These are phyloP conservation scores for Nakazawaea wickerhamii DNA, from an alignment of 805 yeast species.

Conservation along the genomic window DNA sequence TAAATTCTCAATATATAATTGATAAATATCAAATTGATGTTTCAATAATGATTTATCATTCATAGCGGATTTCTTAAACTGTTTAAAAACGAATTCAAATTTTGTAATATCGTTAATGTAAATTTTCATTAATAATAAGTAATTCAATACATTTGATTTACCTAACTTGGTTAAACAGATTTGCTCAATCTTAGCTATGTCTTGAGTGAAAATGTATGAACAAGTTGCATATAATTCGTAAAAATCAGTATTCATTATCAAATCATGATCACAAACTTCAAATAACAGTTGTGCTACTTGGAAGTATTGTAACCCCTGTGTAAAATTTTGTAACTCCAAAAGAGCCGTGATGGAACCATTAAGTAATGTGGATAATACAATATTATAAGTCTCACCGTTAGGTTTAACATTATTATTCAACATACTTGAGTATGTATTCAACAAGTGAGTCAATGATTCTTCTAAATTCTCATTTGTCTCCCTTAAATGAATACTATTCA, in stretches of 20 bases:
- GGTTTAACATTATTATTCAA: conserved; percentile 53
- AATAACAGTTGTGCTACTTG: conserved; percentile 46
- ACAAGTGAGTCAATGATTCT: conserved; percentile 52
- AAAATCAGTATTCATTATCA: not conserved
- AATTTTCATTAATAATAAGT: conserved; percentile 4
- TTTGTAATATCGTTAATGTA: conserved; percentile 24
- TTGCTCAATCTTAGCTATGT: not conserved
- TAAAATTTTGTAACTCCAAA: conserved; percentile 25
- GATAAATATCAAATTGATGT: conserved; percentile 44
- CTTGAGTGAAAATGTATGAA: not conserved
- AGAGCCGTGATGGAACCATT: conserved; percentile 41
- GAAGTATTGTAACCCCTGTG: conserved; percentile 42
- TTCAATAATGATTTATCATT: conserved; percentile 4
- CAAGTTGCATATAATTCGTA: conserved; percentile 8
- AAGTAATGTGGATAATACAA: conserved; percentile 46
- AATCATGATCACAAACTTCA: conserved; percentile 19
- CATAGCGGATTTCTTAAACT: conserved; percentile 23
- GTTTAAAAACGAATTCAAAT: conserved; percentile 31
- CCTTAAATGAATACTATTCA: conserved; percentile 51
- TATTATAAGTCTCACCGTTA: conserved; percentile 44
- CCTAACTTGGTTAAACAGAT: conserved; percentile 2
- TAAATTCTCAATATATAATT: conserved; percentile 46
- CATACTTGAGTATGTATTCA: conserved; percentile 66
- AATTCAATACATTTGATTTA: not conserved
- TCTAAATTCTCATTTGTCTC: conserved; percentile 50